Evolutionary conservation across 2,329 filamentous ascomycete species (phyloP).

Genomic region (Allantophomopsis lycopodina): DNA sequence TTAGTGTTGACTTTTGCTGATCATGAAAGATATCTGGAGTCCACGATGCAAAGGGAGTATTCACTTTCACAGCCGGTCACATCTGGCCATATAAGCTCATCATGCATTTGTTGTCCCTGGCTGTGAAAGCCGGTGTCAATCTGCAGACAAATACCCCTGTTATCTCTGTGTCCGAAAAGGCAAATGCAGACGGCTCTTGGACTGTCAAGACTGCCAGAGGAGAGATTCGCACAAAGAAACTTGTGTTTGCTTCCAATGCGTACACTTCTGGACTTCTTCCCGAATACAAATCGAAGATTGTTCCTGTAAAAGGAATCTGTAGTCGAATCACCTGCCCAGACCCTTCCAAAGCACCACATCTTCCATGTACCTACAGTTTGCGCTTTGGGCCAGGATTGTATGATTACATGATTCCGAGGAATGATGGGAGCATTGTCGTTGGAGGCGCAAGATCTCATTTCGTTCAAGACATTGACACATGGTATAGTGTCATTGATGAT

Average conservation of each 20-base stretch:
- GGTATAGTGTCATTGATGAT: conserved; percentile 33
- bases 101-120: conserved; percentile 30
- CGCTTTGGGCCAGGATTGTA: conserved; percentile 4
- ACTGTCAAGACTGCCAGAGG: conserved; percentile 39
- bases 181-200: conserved; percentile 21
- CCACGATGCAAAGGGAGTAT: conserved; percentile 2
- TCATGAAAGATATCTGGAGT: conserved; percentile 7
- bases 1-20: neutral
- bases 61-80: conserved; percentile 3
- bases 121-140: conserved; percentile 29
- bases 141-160: conserved; percentile 36
- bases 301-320: conserved; percentile 40
- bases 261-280: conserved; percentile 50
- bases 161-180: conserved; percentile 2
- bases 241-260: conserved; percentile 55
- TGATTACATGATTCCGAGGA: conserved; percentile 15
- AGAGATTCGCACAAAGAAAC: conserved; percentile 30
- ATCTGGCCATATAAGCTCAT: conserved; percentile 47
- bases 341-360: conserved; percentile 4
- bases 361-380: conserved; percentile 8
- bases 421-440: conserved; percentile 18
- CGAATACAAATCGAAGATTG: conserved; percentile 42
- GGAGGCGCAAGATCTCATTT: conserved; percentile 26
- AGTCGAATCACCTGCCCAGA: conserved; percentile 16
- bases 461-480: conserved; percentile 16